Evolutionary conservation across 768 basidiomycete genomes (phyloP), one percentile per base, ranked within the genome.

Genomic region (Naganishia vaughanmartiniae): DNA sequence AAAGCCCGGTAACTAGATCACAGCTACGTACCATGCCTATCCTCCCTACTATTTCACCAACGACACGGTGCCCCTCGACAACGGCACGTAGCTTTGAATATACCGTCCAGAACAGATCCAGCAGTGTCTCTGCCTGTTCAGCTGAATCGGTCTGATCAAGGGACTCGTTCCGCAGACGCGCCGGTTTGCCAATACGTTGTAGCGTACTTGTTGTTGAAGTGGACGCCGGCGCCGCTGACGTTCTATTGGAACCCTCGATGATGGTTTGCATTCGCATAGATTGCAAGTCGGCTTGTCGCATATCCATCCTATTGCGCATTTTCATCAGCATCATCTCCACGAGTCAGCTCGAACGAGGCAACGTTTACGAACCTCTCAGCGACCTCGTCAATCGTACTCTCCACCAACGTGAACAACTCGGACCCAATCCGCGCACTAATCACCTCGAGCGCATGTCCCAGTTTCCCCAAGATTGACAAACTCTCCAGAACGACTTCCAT

Each of bases 61-160:
- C 86, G 4, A 96, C 89, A 65, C 93, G 84, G 72, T 96, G 83
- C 12, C 94, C 92, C 79, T 99, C 94, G 17, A 90, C 85, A 24
- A 98, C 90, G 34, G 96, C 96, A 77, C 93, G 89, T 56, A 99
- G 77, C 81, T 99, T 98, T 19, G 93, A 96, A 79, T 92, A 99
- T 19, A 95, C 78, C 1, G 95, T 96, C 95, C 95, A 98, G 81
- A 98, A 98, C 42, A 99, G 84, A 80, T 98, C 96, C 71, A 84
- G 86, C 66, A 99, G 80, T 17, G 90, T 89, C 76, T 95, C 93
- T 71, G 92, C 90, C 75, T 96, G 76, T 19, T 70, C 66, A 7
- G 74, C 69, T 3, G 69, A 65, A 36, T 57, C 69, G 34, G 36
- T 65, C 14, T 60, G 33, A 28, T 70, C 69, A 4, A 70, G 53